Evolutionary conservation across 1,139 yeast species (phyloP).

Genomic region (Blastobotrys apis): DNA sequence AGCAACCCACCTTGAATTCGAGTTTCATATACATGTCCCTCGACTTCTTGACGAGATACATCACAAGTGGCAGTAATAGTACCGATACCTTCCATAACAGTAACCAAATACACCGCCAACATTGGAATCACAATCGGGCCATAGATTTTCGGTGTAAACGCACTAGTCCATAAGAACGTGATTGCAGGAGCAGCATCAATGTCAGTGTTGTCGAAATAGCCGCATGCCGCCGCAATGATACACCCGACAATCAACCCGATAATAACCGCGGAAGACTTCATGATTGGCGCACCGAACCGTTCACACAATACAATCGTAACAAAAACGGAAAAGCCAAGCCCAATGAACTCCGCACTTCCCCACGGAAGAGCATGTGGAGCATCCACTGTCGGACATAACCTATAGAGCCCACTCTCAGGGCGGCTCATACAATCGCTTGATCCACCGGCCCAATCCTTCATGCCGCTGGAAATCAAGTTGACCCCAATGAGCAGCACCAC

Average conservation of each 20-base stretch:
- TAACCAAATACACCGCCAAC: conserved; percentile 70
- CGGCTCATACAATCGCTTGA: conserved; percentile 43
- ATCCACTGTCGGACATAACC: conserved; percentile 42
- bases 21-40: conserved; percentile 73
- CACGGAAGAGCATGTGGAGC: conserved; percentile 60
- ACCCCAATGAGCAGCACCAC: conserved; percentile 81
- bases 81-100: conserved; percentile 90
- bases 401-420: conserved; percentile 45
- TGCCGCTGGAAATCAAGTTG: conserved; percentile 61
- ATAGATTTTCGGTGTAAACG: conserved; percentile 67
- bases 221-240: conserved; percentile 86
- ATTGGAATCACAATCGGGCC: conserved; percentile 84
- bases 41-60: conserved; percentile 77
- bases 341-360: conserved; percentile 84
- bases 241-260: conserved; percentile 81
- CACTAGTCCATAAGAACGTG: conserved; percentile 82
- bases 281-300: conserved; percentile 88
- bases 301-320: conserved; percentile 69
- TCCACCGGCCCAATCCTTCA: conserved; percentile 86
- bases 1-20: conserved; percentile 89
- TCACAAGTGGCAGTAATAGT: conserved; percentile 91
- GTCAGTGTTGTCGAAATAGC: conserved; percentile 58
- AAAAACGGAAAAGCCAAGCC: conserved; percentile 80
- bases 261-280: conserved; percentile 90
- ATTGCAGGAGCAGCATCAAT: conserved; percentile 75